A percentile compares a stretch with the other conserved stretches of the same genome.
phyloP scores from a whole-genome alignment of 306 rosid species.

The Leucaena leucocephala region DNA sequence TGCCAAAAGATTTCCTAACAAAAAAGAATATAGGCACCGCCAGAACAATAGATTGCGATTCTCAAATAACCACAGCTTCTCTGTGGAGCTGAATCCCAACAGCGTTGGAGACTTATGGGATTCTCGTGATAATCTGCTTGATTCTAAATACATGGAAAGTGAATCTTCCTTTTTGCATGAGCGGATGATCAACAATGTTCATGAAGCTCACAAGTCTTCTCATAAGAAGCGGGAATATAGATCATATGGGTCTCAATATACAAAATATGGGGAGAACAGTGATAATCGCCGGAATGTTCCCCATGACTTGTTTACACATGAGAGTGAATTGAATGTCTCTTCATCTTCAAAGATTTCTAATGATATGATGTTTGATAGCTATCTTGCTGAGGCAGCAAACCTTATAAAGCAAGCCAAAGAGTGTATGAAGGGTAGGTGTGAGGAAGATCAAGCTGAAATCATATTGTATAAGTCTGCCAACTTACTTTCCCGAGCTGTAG shows the following conservation, averaged over 20 bases:
- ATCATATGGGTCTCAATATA: conserved; percentile 37
- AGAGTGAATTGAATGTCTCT: conserved; percentile 50
- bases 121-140: conserved; percentile 51
- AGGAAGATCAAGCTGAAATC: conserved; percentile 70
- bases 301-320: conserved; percentile 42
- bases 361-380: conserved; percentile 71
- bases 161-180: conserved; percentile 64
- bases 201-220: conserved; percentile 51
- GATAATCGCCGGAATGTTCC: conserved; percentile 35
- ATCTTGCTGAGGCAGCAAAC: conserved; percentile 73
- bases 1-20: conserved; percentile 28
- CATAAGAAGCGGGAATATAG: conserved; percentile 38
- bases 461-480: conserved; percentile 69
- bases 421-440: conserved; percentile 53
- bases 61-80: conserved; percentile 47
- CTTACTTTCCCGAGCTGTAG: conserved; percentile 77
- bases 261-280: conserved; percentile 37
- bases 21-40: conserved; percentile 48
- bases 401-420: conserved; percentile 78
- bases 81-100: conserved; percentile 53
- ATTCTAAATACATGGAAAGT: conserved; percentile 59
- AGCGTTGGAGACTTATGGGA: conserved; percentile 54
- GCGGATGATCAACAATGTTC: conserved; percentile 47
- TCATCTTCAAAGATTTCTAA: conserved; percentile 63
- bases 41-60: conserved; percentile 53